Base-by-base conservation (phyloP, 2,329 filamentous ascomycete species). In the Penicillium sp. region DNA sequence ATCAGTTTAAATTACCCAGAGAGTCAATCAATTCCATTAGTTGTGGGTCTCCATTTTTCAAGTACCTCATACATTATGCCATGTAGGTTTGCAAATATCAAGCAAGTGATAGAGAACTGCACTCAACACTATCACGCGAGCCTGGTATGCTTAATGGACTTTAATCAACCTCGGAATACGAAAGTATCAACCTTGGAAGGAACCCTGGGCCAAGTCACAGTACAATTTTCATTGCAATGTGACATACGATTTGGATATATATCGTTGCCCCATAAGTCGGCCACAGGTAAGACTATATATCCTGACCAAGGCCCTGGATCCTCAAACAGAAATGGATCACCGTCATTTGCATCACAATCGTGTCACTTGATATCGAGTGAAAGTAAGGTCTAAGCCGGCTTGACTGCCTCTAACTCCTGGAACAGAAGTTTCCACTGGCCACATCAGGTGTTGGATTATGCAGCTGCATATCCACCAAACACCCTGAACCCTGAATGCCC, bases 291-390 rank as follows among this genome's bases (percentile, higher is more conserved):
- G 6, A 21, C 2, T 23, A 21, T 23, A 25, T 35, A 46, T 35
- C 34, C 13, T 7, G 15, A 8, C 13, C 18, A n/a, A 42, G 29
- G 18, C 29, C 29, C 29, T 35, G 16, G 27, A 35, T 18, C 9
- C 15, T 34, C 6, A 38, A 39, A 29, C 13, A 38, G 34, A 45
- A 21, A 34, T 32, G 23, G 21, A 41, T 27, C n/a, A 41, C 6
- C 6, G 15, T 27, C n/a, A 16, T 39, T 38, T 29, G 40, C 32
- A 38, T 45, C 0, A 10, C 5, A 10, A 32, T 10, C 12, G 21
- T 40, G 15, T 55, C 40, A 55, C 52, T 55, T 46, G 35, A 54
- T 23, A 34, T 12, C 21, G 15, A 32, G 25, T 6, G 15, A 47
- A 47, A 23, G 38, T 25, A 45, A 6, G 3, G 3, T 31, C 29